Conservation (phyloP, 2,329 filamentous ascomycete genomes). For the Pseudocercospora cruenta region DNA sequence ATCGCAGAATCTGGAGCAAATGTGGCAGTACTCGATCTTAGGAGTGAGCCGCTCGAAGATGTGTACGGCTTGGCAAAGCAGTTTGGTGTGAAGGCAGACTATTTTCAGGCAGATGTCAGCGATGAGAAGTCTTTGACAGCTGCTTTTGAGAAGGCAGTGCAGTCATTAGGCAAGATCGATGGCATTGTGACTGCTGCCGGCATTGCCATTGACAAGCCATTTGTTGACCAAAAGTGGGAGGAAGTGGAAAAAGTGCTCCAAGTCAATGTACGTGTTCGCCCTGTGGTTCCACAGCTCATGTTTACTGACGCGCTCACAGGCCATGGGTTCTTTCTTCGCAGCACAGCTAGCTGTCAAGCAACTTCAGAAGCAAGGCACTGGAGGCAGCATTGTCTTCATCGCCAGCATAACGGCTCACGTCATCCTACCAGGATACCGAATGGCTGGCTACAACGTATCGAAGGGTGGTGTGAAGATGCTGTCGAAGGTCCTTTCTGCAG, state of each 20-base stretch:
- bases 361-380: constrained; percentile 39
- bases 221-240: constrained; percentile 36
- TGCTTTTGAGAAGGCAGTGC: constrained; percentile 31
- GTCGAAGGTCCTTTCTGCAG: constrained; percentile 38
- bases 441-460: constrained; percentile 40
- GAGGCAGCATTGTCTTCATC: constrained; percentile 42
- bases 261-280: constrained; percentile 37
- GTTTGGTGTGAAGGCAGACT: constrained; percentile 62
- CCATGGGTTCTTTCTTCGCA: constrained; percentile 42
- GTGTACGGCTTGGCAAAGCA: constrained; percentile 47
- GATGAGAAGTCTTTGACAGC: constrained; percentile 30
- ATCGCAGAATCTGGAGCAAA: constrained; percentile 43
- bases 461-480: constrained; percentile 35
- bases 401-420: constrained; percentile 42
- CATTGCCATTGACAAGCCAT: constrained; percentile 37
- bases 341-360: constrained; percentile 43
- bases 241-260: constrained; percentile 40
- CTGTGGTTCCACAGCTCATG: not conserved
- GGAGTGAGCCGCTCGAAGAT: constrained; percentile 38
- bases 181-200: constrained; percentile 38
- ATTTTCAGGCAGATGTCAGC: constrained; percentile 45
- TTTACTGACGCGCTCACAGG: constrained; percentile 13
- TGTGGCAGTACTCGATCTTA: constrained; percentile 65
- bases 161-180: constrained; percentile 31
- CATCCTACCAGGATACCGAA: constrained; percentile 38